Conservation (phyloP, 352 stramenopile species). For the Phytophthora pini region DNA sequence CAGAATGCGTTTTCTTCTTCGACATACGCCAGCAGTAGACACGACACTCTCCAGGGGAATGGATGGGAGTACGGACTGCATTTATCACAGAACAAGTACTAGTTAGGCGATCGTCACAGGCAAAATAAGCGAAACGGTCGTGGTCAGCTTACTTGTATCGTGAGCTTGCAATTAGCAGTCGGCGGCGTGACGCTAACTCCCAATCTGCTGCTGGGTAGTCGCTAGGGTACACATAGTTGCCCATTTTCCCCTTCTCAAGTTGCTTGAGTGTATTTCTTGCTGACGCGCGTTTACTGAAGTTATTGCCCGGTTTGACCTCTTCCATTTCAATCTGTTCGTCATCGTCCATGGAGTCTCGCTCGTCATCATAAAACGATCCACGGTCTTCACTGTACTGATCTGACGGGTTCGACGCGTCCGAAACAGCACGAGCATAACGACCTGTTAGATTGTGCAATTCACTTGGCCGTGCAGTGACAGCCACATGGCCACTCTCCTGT, state of each 20-base stretch:
- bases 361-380: constrained; percentile 43
- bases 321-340: constrained; percentile 39
- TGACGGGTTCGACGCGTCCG: constrained; percentile 48
- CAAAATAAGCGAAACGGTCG: constrained; percentile 1
- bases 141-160: constrained; percentile 66
- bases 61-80: constrained; percentile 74
- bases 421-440: constrained; percentile 40
- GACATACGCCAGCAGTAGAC: constrained; percentile 74
- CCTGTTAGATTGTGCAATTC: constrained; percentile 37
- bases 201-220: constrained; percentile 62
- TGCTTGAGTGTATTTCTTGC: constrained; percentile 62
- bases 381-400: constrained; percentile 54
- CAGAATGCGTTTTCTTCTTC: constrained; percentile 85
- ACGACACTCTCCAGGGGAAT: constrained; percentile 72
- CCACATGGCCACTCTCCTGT: constrained; percentile 45
- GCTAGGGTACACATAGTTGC: constrained; percentile 74
- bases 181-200: constrained; percentile 62
- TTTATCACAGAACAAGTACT: constrained; percentile 4
- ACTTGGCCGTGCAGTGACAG: constrained; percentile 30
- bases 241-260: constrained; percentile 61
- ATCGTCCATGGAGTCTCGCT: constrained; percentile 42
- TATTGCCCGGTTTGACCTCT: constrained; percentile 21
- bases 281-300: constrained; percentile 27
- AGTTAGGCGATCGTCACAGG: constrained; percentile 2
- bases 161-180: constrained; percentile 71